Evolutionary conservation across 2,329 filamentous ascomycete genomes (phyloP).

Genomic region (Alternaria conjuncta): DNA sequence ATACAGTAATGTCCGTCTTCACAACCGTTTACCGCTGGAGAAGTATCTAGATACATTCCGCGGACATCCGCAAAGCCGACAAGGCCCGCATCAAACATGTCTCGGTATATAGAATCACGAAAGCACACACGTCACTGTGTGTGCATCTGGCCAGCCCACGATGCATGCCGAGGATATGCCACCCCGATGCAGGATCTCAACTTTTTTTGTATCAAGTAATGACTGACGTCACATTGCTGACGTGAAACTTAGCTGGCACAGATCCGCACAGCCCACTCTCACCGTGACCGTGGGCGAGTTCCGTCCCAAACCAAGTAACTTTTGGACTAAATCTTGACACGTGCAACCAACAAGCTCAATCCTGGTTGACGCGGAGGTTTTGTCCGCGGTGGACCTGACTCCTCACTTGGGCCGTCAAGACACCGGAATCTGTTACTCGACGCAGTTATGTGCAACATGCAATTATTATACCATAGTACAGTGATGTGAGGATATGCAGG

Average conservation of each 20-base stretch:
- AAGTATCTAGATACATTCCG: background rate
- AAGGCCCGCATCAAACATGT: background rate
- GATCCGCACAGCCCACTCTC: constrained; percentile 4
- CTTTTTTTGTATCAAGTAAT: constrained; percentile 10
- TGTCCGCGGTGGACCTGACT: constrained; percentile 3
- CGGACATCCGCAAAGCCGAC: background rate
- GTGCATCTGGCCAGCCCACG: background rate
- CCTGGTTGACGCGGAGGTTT: constrained; percentile 5
- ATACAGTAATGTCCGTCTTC: background rate
- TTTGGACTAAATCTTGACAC: background rate
- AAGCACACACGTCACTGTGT: constrained; percentile 2
- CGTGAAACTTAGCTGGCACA: constrained; percentile 22
- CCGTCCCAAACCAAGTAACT: constrained; percentile 16
- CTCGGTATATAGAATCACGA: background rate
- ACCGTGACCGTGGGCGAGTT: constrained; percentile 5
- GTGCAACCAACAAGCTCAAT: constrained; percentile 11
- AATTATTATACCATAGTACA: background rate
- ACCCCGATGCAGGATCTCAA: background rate
- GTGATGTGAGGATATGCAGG: background rate
- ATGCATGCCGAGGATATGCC: background rate
- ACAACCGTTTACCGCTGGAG: background rate
- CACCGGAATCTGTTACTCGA: background rate
- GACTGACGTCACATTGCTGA: constrained; percentile 23
- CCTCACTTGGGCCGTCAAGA: background rate
- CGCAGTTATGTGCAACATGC: background rate